phyloP scores from a whole-genome alignment of 805 yeast species.

The Candida nanaspora region DNA sequence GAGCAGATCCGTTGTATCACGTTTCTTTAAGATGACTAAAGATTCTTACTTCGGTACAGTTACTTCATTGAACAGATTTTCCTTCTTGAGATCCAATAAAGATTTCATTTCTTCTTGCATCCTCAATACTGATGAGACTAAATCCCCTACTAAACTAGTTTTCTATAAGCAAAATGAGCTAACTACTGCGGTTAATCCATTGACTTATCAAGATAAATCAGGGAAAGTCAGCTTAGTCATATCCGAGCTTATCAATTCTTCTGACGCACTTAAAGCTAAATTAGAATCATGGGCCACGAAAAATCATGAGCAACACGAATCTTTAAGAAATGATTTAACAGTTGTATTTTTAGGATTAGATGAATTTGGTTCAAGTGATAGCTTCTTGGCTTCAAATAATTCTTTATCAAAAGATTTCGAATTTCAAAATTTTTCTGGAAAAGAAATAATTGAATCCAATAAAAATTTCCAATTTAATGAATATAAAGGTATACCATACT shows the following conservation, averaged over 20 bases:
- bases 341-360: conserved; percentile 45
- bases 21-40: conserved; percentile 8
- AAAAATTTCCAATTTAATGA: conserved; percentile 21
- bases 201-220: conserved; percentile 8
- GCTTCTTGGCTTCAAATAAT: conserved; percentile 13
- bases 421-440: neutral
- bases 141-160: conserved; percentile 41
- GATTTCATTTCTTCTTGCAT: conserved; percentile 33
- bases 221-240: conserved; percentile 7
- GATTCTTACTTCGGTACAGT: conserved; percentile 21
- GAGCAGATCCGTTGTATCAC: too few relatives aligned
- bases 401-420: conserved; percentile 9
- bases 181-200: conserved; percentile 12
- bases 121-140: neutral
- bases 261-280: conserved; percentile 7
- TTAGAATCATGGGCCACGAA: conserved; percentile 15
- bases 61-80: conserved; percentile 51
- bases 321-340: conserved; percentile 13
- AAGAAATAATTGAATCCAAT: neutral
- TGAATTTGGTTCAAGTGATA: conserved; percentile 22
- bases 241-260: conserved; percentile 9
- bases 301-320: conserved; percentile 7
- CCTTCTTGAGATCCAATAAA: conserved; percentile 52
- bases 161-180: conserved; percentile 29
- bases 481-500: conserved; percentile 57